A percentile compares a stretch with the other conserved stretches of the same genome.
These are phyloP conservation scores for Penicillium sp. DNA, from an alignment of 2,329 filamentous ascomycete genomes.

Conservation along the genomic window DNA sequence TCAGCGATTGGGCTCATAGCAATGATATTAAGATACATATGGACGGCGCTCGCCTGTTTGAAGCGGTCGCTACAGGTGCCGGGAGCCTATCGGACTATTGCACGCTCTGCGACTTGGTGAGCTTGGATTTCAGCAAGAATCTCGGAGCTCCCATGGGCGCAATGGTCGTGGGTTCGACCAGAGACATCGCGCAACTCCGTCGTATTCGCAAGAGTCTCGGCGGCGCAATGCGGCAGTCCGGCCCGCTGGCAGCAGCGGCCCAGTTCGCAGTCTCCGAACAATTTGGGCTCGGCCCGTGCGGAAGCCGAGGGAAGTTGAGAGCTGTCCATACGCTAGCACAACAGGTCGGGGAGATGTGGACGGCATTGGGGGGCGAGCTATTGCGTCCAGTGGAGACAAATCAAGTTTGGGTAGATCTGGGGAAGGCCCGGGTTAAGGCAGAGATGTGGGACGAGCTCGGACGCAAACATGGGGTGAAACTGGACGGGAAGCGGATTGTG, in stretches of 20 bases:
- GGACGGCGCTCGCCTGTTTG: slow-evolving; percentile 78
- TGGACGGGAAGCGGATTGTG: slow-evolving; percentile 7
- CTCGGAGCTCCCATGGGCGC: slow-evolving; percentile 76
- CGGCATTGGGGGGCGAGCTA: slow-evolving; percentile 65
- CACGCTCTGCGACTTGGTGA: slow-evolving; percentile 69
- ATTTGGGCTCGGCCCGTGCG: slow-evolving; percentile 62
- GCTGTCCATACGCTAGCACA: slow-evolving; percentile 63
- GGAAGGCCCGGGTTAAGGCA: neutral
- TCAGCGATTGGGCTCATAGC: slow-evolving; percentile 65
- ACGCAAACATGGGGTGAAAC: neutral
- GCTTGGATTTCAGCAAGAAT: slow-evolving; percentile 75
- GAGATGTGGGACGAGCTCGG: slow-evolving; percentile 2
- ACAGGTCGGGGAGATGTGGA: slow-evolving; percentile 66
- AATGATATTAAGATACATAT: slow-evolving; percentile 62
- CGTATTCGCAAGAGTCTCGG: slow-evolving; percentile 76
- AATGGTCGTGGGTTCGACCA: slow-evolving; percentile 63
- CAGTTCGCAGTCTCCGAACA: slow-evolving; percentile 70
- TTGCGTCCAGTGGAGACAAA: slow-evolving; percentile 27
- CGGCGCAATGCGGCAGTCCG: slow-evolving; percentile 74
- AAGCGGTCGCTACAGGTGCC: slow-evolving; percentile 70
- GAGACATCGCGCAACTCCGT: slow-evolving; percentile 63
- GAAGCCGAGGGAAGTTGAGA: slow-evolving; percentile 54
- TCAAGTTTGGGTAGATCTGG: slow-evolving; percentile 1
- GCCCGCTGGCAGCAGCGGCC: slow-evolving; percentile 72
- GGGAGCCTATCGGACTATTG: slow-evolving; percentile 68